Conservation (phyloP, 192 early-diverging fungal species). For the Rhizoclosmatium globosum region DNA sequence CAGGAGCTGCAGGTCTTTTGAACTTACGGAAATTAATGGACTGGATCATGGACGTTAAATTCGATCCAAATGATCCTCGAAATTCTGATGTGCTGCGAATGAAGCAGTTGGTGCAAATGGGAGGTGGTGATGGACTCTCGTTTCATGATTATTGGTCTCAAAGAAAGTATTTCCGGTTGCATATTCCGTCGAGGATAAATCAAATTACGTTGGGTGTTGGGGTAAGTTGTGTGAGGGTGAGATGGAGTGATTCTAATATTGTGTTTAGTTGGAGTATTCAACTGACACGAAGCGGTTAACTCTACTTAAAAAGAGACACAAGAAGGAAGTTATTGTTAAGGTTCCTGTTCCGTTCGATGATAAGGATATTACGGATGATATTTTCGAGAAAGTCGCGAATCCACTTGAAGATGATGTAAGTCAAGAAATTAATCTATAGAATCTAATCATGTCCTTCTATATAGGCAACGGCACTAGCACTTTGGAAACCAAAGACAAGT, state of each 20-base stretch:
- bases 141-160: slow-evolving; percentile 45
- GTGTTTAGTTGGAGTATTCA: slow-evolving; percentile 6
- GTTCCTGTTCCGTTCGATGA: slow-evolving; percentile 51
- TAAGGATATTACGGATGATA: slow-evolving; percentile 41
- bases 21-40: slow-evolving; percentile 53
- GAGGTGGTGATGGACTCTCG: slow-evolving; percentile 34
- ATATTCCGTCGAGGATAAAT: slow-evolving; percentile 50
- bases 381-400: slow-evolving; percentile 38
- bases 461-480: slow-evolving; percentile 16
- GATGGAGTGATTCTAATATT: not conserved
- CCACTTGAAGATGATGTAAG: slow-evolving; percentile 35
- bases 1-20: slow-evolving; percentile 39
- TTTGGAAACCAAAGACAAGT: slow-evolving; percentile 27
- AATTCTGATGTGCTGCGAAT: slow-evolving; percentile 49
- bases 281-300: slow-evolving; percentile 21
- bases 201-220: slow-evolving; percentile 48
- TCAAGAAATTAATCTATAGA: not conserved
- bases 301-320: slow-evolving; percentile 28
- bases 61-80: slow-evolving; percentile 62
- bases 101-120: slow-evolving; percentile 45
- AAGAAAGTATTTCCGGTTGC: slow-evolving; percentile 48
- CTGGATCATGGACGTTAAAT: slow-evolving; percentile 46
- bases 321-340: slow-evolving; percentile 26
- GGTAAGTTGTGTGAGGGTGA: slow-evolving; percentile 25
- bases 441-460: slow-evolving; percentile 1